Evolutionary conservation across 106 monocot genomes (phyloP), one percentile per base, ranked within the genome.

Genomic region (Narthecium ossifragum): DNA sequence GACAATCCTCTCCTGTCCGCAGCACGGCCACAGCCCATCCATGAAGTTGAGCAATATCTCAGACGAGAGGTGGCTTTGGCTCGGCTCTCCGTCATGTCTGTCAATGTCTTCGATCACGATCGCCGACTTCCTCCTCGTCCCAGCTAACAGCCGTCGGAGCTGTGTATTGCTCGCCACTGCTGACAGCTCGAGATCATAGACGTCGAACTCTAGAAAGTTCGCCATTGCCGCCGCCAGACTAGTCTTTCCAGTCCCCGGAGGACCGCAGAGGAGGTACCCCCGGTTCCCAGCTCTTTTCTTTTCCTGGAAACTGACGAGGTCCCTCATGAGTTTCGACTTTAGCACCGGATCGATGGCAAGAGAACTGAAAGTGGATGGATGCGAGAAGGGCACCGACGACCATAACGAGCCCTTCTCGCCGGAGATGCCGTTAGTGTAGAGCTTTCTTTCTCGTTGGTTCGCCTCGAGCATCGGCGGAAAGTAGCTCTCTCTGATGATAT

Each of bases 91-190:
- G 2, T 61, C 6, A 0, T 26, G 4, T 0, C n/a, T 23, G 55
- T 92, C 92, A 30, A 92, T 92, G 67, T 92, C 92, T 40, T 92
- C 92, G 34, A 92, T 92, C 23, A 92, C 92, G 18, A 92, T 92
- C 53, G 88, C 78, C 1, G 92, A 92, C 28, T 88, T 84, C 10
- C 77, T 51, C 1, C 84, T 84, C 13, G 92, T 92, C 65, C 81
- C 81, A 74, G 88, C 85, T 20, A 92, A 76, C 25, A 88, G 78
- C 66, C 84, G 84, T 23, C 92, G 71, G 41, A 92, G 81, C 60
- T 92, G 88, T 2, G 92, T 73, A 67, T 92, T 92, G 61, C 70
- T 75, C 46, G 69, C 55, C 5, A 93, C 92, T 53, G 80, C 80
- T 2, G 92, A 81, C 49, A 92, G 88, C 70, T 92, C 92, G 0